These are phyloP conservation scores for Meredithiella fracta DNA, from an alignment of 2,329 filamentous ascomycete species.

Conservation along the genomic window DNA sequence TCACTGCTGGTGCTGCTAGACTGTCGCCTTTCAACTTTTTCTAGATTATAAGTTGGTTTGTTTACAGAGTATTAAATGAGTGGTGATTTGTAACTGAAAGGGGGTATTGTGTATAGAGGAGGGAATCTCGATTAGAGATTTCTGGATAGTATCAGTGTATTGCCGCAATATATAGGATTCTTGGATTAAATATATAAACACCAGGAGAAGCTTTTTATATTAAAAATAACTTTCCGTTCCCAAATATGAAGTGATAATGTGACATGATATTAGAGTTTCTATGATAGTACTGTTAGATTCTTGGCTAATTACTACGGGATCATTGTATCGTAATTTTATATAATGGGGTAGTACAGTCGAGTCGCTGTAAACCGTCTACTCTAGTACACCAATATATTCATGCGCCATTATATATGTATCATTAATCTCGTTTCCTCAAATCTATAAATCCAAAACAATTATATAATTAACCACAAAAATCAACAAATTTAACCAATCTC, in stretches of 20 bases:
- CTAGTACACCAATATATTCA: no score
- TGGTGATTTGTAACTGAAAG: background rate
- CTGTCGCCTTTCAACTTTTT: slow-evolving; percentile 1
- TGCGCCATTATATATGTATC: no score
- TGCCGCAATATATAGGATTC: background rate
- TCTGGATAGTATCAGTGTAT: background rate
- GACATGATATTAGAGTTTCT: no score
- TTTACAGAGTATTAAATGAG: background rate
- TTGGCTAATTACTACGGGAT: no score
- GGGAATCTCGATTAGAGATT: background rate
- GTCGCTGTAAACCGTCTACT: no score
- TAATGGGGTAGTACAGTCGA: no score
- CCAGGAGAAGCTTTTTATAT: background rate
- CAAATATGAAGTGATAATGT: background rate
- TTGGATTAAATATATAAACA: background rate
- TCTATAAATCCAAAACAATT: background rate
- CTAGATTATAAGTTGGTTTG: background rate
- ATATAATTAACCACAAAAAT: background rate
- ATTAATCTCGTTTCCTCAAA: background rate
- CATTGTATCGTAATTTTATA: no score
- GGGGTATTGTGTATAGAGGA: background rate
- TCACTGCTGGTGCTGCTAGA: slow-evolving; percentile 11
- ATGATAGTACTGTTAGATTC: no score
- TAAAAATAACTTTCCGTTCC: background rate
- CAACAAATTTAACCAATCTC: background rate